Percentiles rank a stretch among this genome's conserved stretches.
phyloP scores from a whole-genome alignment of 2,329 filamentous ascomycete species.

The Colletotrichum kahawae region DNA sequence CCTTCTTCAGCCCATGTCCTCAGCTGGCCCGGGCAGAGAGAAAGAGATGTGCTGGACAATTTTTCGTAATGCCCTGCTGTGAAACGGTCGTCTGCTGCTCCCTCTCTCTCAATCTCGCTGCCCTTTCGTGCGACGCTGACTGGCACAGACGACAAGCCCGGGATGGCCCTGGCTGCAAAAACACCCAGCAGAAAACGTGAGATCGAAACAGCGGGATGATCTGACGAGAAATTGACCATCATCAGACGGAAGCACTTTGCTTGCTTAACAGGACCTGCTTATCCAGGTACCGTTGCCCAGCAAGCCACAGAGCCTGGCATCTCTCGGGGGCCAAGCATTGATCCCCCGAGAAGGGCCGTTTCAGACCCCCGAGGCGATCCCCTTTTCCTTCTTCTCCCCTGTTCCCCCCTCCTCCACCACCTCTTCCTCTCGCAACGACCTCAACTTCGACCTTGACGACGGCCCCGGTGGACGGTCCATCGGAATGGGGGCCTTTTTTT shows the following conservation, averaged over 20 bases:
- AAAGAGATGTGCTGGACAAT: background rate
- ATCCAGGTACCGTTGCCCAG: background rate
- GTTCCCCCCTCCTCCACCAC: background rate
- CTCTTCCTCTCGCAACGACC: background rate
- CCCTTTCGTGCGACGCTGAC: background rate
- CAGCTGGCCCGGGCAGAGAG: background rate
- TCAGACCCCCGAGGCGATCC: conserved; percentile 22
- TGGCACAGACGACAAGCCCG: background rate
- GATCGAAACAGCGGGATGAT: conserved; percentile 19
- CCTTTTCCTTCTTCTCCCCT: background rate
- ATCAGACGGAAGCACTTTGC: background rate
- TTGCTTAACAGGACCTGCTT: background rate
- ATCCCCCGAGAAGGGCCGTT: conserved; percentile 8
- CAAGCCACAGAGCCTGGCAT: background rate
- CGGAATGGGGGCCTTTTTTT: background rate
- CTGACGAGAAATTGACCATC: background rate
- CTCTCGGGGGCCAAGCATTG: conserved; percentile 5
- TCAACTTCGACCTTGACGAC: background rate
- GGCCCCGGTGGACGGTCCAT: background rate
- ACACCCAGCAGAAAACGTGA: background rate
- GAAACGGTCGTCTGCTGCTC: background rate
- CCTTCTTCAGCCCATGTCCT: background rate
- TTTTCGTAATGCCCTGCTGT: background rate
- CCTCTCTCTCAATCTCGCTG: background rate
- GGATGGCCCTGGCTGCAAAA: background rate